Evolutionary conservation across 768 basidiomycete genomes (phyloP).

Genomic region (Podaxis pistillaris): DNA sequence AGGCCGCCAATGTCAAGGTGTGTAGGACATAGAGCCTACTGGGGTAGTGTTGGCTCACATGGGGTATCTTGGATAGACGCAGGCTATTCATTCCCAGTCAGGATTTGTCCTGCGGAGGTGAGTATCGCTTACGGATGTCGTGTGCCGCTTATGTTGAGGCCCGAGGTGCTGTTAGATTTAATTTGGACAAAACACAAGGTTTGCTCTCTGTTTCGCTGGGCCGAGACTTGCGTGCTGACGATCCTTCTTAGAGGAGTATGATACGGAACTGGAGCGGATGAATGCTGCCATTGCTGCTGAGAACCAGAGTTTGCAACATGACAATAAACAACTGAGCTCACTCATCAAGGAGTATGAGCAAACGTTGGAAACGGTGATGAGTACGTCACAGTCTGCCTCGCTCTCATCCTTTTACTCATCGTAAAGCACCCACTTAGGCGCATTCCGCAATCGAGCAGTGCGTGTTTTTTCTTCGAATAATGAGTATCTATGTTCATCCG

Average conservation of each 20-base stretch:
- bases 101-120: slow-evolving; percentile 88
- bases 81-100: slow-evolving; percentile 86
- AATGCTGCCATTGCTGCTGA: slow-evolving; percentile 75
- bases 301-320: slow-evolving; percentile 83
- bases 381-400: slow-evolving; percentile 29
- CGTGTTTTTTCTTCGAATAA: slow-evolving; percentile 29
- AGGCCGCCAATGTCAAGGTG: slow-evolving; percentile 81
- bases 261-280: slow-evolving; percentile 87
- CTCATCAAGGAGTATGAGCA: slow-evolving; percentile 97
- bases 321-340: slow-evolving; percentile 92
- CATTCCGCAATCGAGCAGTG: slow-evolving; percentile 88
- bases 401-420: slow-evolving; percentile 7
- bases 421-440: slow-evolving; percentile 28
- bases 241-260: slow-evolving; percentile 71
- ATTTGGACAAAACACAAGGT: slow-evolving; percentile 88
- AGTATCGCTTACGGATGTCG: slow-evolving; percentile 21
- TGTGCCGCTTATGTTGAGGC: slow-evolving; percentile 7
- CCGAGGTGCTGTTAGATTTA: slow-evolving; percentile 54
- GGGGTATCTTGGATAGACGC: slow-evolving; percentile 46
- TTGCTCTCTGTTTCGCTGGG: neutral
- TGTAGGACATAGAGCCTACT: slow-evolving; percentile 17
- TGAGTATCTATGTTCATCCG: slow-evolving; percentile 13
- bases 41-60: neutral
- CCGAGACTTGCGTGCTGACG: neutral
- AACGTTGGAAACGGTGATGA: slow-evolving; percentile 94